phyloP scores from a whole-genome alignment of 1,284 basidiomycete species.

The Tilletiaria anomala region DNA sequence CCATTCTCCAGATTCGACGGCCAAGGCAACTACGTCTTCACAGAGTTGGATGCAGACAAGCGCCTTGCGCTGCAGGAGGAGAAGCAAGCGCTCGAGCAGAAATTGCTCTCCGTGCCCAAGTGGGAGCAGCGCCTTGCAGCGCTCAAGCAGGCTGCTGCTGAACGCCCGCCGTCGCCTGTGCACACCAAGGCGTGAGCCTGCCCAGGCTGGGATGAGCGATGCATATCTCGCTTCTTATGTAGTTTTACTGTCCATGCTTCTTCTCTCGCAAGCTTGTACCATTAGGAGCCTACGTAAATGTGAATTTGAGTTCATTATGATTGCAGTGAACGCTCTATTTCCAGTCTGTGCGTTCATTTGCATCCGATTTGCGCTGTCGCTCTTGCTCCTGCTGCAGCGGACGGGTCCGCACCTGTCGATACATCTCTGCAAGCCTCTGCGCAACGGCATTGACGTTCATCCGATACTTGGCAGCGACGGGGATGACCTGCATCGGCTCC shows the following conservation, averaged over 20 bases:
- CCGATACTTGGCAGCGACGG: conserved; percentile 2
- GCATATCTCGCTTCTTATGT: too few relatives aligned
- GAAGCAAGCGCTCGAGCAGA: conserved; percentile 46
- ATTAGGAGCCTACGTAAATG: too few relatives aligned
- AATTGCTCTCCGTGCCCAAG: conserved; percentile 52
- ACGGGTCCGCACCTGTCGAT: not conserved
- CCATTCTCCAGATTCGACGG: conserved; percentile 38
- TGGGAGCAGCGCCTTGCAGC: conserved; percentile 56
- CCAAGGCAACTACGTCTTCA: conserved; percentile 53
- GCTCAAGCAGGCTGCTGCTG: conserved; percentile 47
- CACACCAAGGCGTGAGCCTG: not conserved
- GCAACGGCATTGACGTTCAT: conserved; percentile 2
- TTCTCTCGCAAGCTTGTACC: too few relatives aligned
- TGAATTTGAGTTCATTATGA: too few relatives aligned
- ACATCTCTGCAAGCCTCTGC: not conserved
- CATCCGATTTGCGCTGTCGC: too few relatives aligned
- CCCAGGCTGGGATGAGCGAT: too few relatives aligned
- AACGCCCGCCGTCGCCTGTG: conserved; percentile 1
- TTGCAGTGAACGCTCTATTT: too few relatives aligned
- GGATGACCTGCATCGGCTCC: conserved; percentile 2
- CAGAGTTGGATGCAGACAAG: conserved; percentile 78
- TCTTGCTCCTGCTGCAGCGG: not conserved
- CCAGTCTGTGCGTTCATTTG: too few relatives aligned
- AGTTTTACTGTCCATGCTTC: too few relatives aligned
- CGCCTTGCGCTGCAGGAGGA: conserved; percentile 83